Evolutionary conservation across 2,329 filamentous ascomycete genomes (phyloP).

Genomic region (Curvularia verruculosa): DNA sequence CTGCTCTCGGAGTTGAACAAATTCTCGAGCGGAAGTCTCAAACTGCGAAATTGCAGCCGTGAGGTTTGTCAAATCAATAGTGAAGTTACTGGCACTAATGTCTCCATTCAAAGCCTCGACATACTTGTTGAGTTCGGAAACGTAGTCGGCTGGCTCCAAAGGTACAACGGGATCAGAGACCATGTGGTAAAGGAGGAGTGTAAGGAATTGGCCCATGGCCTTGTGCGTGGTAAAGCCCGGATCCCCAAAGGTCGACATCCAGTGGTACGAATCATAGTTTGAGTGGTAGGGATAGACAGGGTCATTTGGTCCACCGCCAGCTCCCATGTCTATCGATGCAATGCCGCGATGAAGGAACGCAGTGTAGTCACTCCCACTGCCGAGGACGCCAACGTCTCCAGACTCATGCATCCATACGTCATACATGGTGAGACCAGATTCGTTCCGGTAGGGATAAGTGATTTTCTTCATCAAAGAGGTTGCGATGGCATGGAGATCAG

Average conservation of each 20-base stretch:
- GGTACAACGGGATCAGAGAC: slow-evolving; percentile 49
- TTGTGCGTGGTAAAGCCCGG: slow-evolving; percentile 58
- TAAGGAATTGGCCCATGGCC: slow-evolving; percentile 56
- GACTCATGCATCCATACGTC: slow-evolving; percentile 51
- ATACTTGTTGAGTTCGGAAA: slow-evolving; percentile 47
- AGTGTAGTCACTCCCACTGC: slow-evolving; percentile 56
- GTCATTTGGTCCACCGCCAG: slow-evolving; percentile 46
- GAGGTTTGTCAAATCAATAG: slow-evolving; percentile 42
- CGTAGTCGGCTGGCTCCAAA: slow-evolving; percentile 49
- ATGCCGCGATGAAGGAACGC: slow-evolving; percentile 56
- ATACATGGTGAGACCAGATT: slow-evolving; percentile 51
- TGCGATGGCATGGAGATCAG: slow-evolving; percentile 49
- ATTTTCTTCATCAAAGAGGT: slow-evolving; percentile 51
- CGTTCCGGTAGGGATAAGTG: slow-evolving; percentile 48
- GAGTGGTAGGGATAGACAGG: slow-evolving; percentile 58
- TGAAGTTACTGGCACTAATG: slow-evolving; percentile 36
- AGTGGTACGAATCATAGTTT: slow-evolving; percentile 57
- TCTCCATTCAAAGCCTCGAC: slow-evolving; percentile 42
- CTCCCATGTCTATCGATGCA: slow-evolving; percentile 52
- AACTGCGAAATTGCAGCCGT: slow-evolving; percentile 48
- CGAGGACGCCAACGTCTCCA: slow-evolving; percentile 52
- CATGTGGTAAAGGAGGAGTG: slow-evolving; percentile 53
- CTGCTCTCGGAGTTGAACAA: slow-evolving; percentile 37
- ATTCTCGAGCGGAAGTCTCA: slow-evolving; percentile 34
- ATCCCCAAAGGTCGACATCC: slow-evolving; percentile 60